A percentile compares a stretch with the other conserved stretches of the same genome.
Conservation (phyloP, 176 grass and related monocot genomes). For the Melocanna baccifera region DNA sequence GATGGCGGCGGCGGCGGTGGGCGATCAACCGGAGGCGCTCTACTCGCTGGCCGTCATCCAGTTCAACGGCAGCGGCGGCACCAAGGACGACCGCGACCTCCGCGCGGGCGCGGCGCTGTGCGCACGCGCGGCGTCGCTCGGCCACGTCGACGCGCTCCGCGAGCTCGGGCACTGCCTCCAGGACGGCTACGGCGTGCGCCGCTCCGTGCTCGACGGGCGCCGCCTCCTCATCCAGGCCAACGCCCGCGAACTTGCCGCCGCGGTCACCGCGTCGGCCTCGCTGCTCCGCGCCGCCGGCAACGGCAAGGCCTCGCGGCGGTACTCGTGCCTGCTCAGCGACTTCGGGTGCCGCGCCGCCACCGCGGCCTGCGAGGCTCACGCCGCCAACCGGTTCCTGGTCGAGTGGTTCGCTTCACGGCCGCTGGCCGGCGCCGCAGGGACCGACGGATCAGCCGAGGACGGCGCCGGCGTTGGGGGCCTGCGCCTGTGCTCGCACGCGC, state of each 20-base stretch:
- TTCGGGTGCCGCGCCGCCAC: slow-evolving; percentile 41
- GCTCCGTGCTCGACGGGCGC: slow-evolving; percentile 47
- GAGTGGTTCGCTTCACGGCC: slow-evolving; percentile 59
- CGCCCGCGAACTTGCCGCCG: slow-evolving; percentile 38
- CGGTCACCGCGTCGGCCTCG: slow-evolving; percentile 9
- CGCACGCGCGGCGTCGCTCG: slow-evolving; percentile 62
- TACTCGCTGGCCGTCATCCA: slow-evolving; percentile 81
- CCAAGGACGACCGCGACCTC: slow-evolving; percentile 59
- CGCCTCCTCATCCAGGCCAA: slow-evolving; percentile 69
- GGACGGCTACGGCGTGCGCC: slow-evolving; percentile 65
- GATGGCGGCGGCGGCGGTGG: slow-evolving; percentile 64
- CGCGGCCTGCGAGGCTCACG: slow-evolving; percentile 43
- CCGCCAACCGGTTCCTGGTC: slow-evolving; percentile 63
- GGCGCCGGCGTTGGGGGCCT: slow-evolving; percentile 11
- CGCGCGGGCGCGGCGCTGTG: slow-evolving; percentile 63
- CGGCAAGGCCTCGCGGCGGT: background rate
- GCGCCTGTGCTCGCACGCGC: slow-evolving; percentile 60
- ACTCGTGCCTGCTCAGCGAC: slow-evolving; percentile 48
- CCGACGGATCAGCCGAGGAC: background rate
- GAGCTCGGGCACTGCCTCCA: slow-evolving; percentile 86
- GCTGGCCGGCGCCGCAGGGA: background rate
- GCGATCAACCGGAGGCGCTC: slow-evolving; percentile 61
- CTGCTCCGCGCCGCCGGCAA: background rate
- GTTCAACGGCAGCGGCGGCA: slow-evolving; percentile 67
- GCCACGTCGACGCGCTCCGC: slow-evolving; percentile 72